These are phyloP conservation scores for Epichloe hybrida DNA, from an alignment of 2,329 filamentous ascomycete genomes.

Conservation along the genomic window DNA sequence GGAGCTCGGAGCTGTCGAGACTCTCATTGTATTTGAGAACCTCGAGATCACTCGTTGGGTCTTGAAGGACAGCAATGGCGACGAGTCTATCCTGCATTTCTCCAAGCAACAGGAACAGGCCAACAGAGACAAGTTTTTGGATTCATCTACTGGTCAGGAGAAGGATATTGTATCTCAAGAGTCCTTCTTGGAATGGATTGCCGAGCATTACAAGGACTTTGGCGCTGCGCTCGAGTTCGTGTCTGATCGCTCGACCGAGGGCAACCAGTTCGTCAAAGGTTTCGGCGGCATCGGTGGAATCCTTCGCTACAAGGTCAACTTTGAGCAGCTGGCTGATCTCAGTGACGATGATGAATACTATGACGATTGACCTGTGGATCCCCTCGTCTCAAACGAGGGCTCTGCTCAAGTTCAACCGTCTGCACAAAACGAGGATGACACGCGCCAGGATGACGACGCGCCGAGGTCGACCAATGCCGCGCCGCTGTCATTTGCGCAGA, in stretches of 20 bases:
- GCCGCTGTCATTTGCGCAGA: constrained; percentile 30
- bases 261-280: constrained; percentile 99
- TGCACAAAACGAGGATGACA: constrained; percentile 28
- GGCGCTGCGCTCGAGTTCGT: constrained; percentile 94
- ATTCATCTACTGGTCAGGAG: constrained; percentile 89
- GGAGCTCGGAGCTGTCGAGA: constrained; percentile 90
- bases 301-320: constrained; percentile 99
- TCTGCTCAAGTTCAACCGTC: constrained; percentile 47
- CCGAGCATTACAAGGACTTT: constrained; percentile 96
- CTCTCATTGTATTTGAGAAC: constrained; percentile 92
- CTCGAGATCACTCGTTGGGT: constrained; percentile 87
- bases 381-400: constrained; percentile 83
- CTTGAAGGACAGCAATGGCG: constrained; percentile 64
- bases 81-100: constrained; percentile 68
- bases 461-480: constrained; percentile 30
- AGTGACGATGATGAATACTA: constrained; percentile 96
- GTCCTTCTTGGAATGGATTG: constrained; percentile 98
- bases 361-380: constrained; percentile 78
- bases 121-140: constrained; percentile 76
- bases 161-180: constrained; percentile 86
- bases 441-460: constrained; percentile 26
- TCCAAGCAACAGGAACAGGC: constrained; percentile 62
- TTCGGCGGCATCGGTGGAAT: constrained; percentile 97
- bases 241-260: constrained; percentile 91
- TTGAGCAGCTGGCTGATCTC: constrained; percentile 91